Conservation (phyloP, 139 green algal genomes). For the Pleodorina starrii region DNA sequence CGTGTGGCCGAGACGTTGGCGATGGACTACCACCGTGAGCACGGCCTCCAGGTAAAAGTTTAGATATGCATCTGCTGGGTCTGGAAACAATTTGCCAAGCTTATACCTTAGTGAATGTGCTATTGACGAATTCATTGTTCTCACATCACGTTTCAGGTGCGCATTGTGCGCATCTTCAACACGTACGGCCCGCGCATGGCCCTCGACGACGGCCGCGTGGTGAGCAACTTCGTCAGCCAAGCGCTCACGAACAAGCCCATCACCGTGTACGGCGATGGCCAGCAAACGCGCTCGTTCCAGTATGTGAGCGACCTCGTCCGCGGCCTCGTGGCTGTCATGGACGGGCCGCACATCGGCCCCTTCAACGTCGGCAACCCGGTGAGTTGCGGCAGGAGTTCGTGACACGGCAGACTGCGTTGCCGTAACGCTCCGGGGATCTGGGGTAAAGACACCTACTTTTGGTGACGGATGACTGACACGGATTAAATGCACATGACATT, state of each 20-base stretch:
- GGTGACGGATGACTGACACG: too few species aligned
- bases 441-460: too few species aligned
- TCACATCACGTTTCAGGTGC: constrained; percentile 74
- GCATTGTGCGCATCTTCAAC: constrained; percentile 99
- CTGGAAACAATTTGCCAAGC: too few species aligned
- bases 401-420: too few species aligned
- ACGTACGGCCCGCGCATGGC: constrained; percentile 98
- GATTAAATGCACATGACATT: too few species aligned
- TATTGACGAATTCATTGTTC: neutral
- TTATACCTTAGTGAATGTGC: neutral
- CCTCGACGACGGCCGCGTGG: constrained; percentile 98
- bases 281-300: constrained; percentile 98
- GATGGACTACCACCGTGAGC: constrained; percentile 97
- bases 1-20: constrained; percentile 96
- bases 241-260: constrained; percentile 88
- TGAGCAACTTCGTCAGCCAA: constrained; percentile 98
- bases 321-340: constrained; percentile 90
- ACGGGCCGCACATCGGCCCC: constrained; percentile 92
- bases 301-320: constrained; percentile 95
- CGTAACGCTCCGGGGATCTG: too few species aligned
- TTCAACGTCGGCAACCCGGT: constrained; percentile 99
- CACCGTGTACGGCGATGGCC: constrained; percentile 96
- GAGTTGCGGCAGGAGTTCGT: too few species aligned
- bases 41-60: constrained; percentile 72
- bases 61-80: too few species aligned